Percentiles rank a stretch among this genome's conserved stretches.
phyloP scores from a whole-genome alignment of 768 basidiomycete species.

The Myochromella boudieri region DNA sequence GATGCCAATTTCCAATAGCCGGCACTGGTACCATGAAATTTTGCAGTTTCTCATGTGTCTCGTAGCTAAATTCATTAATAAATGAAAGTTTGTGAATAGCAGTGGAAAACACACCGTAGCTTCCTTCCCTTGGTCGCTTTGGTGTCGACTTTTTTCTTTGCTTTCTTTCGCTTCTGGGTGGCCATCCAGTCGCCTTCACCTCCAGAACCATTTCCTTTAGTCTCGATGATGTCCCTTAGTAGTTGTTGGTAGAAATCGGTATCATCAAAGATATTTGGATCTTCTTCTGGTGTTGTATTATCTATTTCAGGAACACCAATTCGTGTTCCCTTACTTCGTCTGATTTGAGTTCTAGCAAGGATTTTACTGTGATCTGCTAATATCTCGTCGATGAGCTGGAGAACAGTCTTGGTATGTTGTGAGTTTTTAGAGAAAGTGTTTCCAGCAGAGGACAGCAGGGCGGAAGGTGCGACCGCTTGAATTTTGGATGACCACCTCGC shows the following conservation, averaged over 20 bases:
- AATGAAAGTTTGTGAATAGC: not conserved
- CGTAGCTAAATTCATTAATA: conserved; percentile 56
- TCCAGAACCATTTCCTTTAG: conserved; percentile 43
- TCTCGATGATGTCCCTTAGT: conserved; percentile 87
- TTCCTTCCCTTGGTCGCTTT: conserved; percentile 96
- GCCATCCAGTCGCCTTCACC: conserved; percentile 62
- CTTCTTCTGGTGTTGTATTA: conserved; percentile 32
- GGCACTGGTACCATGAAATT: conserved; percentile 95
- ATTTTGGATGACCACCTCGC: conserved; percentile 97
- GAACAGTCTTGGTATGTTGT: conserved; percentile 60
- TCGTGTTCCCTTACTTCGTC: conserved; percentile 47
- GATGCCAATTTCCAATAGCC: conserved; percentile 76
- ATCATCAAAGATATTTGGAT: conserved; percentile 74
- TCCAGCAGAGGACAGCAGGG: conserved; percentile 67
- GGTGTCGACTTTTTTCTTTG: conserved; percentile 89
- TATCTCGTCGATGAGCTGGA: conserved; percentile 77
- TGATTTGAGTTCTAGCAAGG: conserved; percentile 60
- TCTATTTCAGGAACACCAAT: conserved; percentile 35
- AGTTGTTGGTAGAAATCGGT: conserved; percentile 93
- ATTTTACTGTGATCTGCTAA: conserved; percentile 58
- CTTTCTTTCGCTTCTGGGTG: conserved; percentile 65
- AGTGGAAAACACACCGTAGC: conserved; percentile 66
- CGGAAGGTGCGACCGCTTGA: conserved; percentile 85
- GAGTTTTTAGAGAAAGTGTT: conserved; percentile 62
- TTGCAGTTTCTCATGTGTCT: conserved; percentile 93